These are phyloP conservation scores for Begonia loranthoides DNA, from an alignment of 306 rosid genomes.

Conservation along the genomic window DNA sequence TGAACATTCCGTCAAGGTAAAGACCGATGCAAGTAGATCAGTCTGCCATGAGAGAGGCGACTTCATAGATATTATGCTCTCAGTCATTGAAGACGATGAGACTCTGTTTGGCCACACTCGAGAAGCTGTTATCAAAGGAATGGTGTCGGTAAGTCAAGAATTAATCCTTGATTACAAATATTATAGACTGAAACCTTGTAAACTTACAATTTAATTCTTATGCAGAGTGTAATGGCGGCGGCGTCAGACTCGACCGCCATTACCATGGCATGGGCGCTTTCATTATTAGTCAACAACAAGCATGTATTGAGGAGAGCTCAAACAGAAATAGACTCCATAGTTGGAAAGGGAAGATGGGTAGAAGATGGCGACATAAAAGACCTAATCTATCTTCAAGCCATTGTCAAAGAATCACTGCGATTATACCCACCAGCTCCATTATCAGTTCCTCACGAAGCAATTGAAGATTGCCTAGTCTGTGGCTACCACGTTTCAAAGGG, in stretches of 20 bases:
- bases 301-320: conserved; percentile 14
- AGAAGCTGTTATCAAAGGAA: conserved; percentile 50
- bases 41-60: neutral
- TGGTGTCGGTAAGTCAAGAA: conserved; percentile 22
- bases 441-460: conserved; percentile 23
- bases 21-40: neutral
- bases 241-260: conserved; percentile 21
- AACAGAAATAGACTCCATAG: conserved; percentile 15
- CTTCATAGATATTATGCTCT: conserved; percentile 14
- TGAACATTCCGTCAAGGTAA: conserved; percentile 8
- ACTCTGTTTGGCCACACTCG: conserved; percentile 22
- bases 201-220: neutral
- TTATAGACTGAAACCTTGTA: neutral
- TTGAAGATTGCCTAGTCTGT: conserved; percentile 17
- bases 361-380: conserved; percentile 21
- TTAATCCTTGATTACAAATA: neutral
- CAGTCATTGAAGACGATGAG: conserved; percentile 1
- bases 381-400: conserved; percentile 19
- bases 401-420: conserved; percentile 20
- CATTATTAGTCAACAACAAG: conserved; percentile 17
- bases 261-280: conserved; percentile 16
- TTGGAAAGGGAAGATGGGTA: conserved; percentile 22
- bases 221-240: conserved; percentile 10
- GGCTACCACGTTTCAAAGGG: conserved; percentile 13
- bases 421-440: conserved; percentile 21